Evolutionary conservation across 2,329 filamentous ascomycete species (phyloP).

Genomic region (Phialocephala subalpina): DNA sequence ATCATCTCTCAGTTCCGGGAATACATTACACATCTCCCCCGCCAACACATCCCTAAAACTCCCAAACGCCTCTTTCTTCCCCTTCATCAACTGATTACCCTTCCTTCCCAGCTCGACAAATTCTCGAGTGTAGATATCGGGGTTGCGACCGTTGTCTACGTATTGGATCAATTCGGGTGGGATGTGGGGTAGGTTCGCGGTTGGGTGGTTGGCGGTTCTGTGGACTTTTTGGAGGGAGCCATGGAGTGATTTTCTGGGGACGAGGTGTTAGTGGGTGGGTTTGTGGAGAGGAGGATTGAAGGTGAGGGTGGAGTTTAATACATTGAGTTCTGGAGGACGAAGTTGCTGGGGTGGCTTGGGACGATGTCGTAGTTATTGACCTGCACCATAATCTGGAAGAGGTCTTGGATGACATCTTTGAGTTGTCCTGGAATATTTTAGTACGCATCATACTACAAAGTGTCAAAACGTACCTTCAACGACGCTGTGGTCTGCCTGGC

Average conservation of each 20-base stretch:
- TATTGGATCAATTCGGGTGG: conserved; percentile 72
- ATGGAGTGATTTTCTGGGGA: conserved; percentile 51
- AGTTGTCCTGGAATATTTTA: conserved; percentile 56
- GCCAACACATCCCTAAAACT: conserved; percentile 69
- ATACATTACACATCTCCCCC: conserved; percentile 40
- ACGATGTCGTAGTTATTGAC: conserved; percentile 65
- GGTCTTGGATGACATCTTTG: conserved; percentile 69
- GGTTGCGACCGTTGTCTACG: conserved; percentile 75
- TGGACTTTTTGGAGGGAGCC: conserved; percentile 51
- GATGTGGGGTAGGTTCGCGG: conserved; percentile 55
- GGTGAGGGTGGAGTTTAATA: conserved; percentile 39
- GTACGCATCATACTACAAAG: neutral
- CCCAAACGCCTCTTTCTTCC: conserved; percentile 68
- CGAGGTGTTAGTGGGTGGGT: conserved; percentile 38
- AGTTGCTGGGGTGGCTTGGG: conserved; percentile 53
- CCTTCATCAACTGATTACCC: conserved; percentile 71
- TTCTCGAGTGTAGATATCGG: conserved; percentile 78
- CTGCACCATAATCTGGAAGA: conserved; percentile 71
- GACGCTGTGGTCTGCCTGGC: conserved; percentile 45
- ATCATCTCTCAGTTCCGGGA: conserved; percentile 44
- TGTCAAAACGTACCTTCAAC: conserved; percentile 45
- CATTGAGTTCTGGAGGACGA: conserved; percentile 64
- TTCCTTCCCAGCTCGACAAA: conserved; percentile 74
- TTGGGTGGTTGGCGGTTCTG: conserved; percentile 50
- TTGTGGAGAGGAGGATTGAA: conserved; percentile 14